Evolutionary conservation across 1,139 yeast species (phyloP).

Genomic region (Candida neerlandica): DNA sequence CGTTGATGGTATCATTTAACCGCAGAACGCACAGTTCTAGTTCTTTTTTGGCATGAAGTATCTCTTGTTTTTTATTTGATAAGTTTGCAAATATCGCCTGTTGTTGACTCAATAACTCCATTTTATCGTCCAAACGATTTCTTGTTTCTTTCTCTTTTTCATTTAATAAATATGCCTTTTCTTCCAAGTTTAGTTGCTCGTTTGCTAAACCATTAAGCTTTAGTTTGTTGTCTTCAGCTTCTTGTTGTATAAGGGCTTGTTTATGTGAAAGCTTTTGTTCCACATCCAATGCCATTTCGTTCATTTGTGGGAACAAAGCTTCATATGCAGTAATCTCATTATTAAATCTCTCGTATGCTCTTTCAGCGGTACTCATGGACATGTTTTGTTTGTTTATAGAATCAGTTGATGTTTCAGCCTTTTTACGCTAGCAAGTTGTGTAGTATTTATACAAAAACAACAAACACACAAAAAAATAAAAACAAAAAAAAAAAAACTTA

Average conservation of each 20-base stretch:
- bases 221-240: conserved; percentile 8
- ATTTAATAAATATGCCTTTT: background rate
- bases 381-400: background rate
- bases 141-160: conserved; percentile 1
- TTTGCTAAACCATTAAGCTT: conserved; percentile 4
- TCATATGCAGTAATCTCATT: conserved; percentile 10
- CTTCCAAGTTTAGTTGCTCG: conserved; percentile 1
- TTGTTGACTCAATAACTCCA: conserved; percentile 22
- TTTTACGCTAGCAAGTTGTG: too few relatives aligned
- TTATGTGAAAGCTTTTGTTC: conserved; percentile 11
- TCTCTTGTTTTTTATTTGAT: conserved; percentile 23
- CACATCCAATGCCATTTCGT: conserved; percentile 9
- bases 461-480: background rate
- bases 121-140: conserved; percentile 1
- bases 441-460: too few relatives aligned
- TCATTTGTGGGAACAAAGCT: conserved; percentile 9
- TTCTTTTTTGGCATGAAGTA: conserved; percentile 24
- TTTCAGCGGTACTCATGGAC: conserved; percentile 5
- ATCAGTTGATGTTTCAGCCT: background rate
- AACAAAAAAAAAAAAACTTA: background rate
- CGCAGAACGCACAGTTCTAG: conserved; percentile 30
- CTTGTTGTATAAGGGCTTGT: conserved; percentile 9
- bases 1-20: conserved; percentile 22
- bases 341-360: conserved; percentile 7
- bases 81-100: conserved; percentile 33